These are phyloP conservation scores for Talaromyces sp. DNA, from an alignment of 2,329 filamentous ascomycete species.

Conservation along the genomic window DNA sequence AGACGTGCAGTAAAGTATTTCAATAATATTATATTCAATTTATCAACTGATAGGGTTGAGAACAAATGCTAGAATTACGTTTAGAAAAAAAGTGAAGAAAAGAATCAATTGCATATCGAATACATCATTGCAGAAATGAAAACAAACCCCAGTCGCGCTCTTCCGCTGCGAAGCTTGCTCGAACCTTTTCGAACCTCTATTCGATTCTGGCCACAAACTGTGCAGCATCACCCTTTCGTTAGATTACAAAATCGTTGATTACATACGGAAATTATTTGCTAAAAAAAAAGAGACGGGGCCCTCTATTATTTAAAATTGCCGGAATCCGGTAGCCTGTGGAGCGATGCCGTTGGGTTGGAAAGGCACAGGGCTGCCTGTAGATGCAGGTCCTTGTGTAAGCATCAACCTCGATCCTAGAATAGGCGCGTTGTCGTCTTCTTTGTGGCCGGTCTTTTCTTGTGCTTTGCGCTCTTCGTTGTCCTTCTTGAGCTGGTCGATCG, in stretches of 20 bases:
- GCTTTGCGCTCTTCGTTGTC: slow-evolving; percentile 93
- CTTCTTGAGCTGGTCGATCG: slow-evolving; percentile 79
- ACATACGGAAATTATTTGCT: slow-evolving; percentile 9
- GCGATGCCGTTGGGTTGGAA: slow-evolving; percentile 81
- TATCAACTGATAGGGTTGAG: no score
- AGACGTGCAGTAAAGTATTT: no score
- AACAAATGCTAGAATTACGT: no score
- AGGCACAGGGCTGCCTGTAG: slow-evolving; percentile 56
- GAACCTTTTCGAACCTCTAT: background rate
- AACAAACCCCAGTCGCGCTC: slow-evolving; percentile 1
- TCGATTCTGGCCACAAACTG: slow-evolving; percentile 3
- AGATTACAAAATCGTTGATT: slow-evolving; percentile 14
- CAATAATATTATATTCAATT: no score
- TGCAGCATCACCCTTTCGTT: slow-evolving; percentile 12
- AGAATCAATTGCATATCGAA: background rate
- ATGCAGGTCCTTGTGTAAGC: slow-evolving; percentile 81
- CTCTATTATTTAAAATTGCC: slow-evolving; percentile 44
- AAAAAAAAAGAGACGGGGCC: slow-evolving; percentile 2
- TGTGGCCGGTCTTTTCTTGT: slow-evolving; percentile 67
- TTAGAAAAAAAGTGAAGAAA: background rate
- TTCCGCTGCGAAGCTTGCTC: slow-evolving; percentile 2
- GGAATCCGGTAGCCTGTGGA: slow-evolving; percentile 79
- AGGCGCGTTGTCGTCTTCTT: slow-evolving; percentile 87
- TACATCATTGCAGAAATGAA: slow-evolving; percentile 1
- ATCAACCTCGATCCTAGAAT: slow-evolving; percentile 90